A percentile compares a stretch with the other conserved stretches of the same genome.
phyloP scores from a whole-genome alignment of 2,329 filamentous ascomycete genomes.

The Sporothrix euskadiensis region DNA sequence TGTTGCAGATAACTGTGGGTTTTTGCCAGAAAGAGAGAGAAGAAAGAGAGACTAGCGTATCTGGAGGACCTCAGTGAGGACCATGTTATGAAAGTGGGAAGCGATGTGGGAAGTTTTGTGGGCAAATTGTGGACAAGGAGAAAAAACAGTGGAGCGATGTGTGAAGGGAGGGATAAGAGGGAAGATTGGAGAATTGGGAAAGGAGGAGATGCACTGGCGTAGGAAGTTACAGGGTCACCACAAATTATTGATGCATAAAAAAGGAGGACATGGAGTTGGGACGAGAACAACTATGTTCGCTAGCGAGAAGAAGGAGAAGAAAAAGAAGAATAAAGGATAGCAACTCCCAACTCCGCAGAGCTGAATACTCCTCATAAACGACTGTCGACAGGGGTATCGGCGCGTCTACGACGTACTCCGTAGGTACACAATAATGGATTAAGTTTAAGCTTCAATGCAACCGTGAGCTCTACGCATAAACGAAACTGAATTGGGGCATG shows the following conservation, averaged over 20 bases:
- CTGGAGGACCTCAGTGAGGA: background rate
- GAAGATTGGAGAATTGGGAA: background rate
- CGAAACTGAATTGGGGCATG: background rate
- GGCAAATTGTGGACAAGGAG: background rate
- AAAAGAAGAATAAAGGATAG: background rate
- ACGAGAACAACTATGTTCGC: background rate
- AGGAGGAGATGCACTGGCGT: background rate
- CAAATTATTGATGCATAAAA: background rate
- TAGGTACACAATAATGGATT: no score
- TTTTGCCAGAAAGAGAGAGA: no score
- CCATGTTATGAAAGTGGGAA: background rate
- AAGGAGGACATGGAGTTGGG: background rate
- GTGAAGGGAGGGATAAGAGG: background rate
- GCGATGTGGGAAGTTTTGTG: background rate
- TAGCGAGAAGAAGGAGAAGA: background rate
- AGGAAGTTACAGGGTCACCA: background rate
- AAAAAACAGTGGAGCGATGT: background rate
- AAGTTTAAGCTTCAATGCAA: constrained; percentile 1
- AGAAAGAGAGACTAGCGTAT: background rate
- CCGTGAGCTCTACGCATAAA: background rate
- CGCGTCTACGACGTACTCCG: background rate
- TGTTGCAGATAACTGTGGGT: background rate
- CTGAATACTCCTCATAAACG: no score
- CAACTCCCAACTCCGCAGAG: background rate
- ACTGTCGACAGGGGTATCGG: background rate